Base-by-base conservation (phyloP, 2,329 filamentous ascomycete genomes). In the Ramularia endophylla region DNA sequence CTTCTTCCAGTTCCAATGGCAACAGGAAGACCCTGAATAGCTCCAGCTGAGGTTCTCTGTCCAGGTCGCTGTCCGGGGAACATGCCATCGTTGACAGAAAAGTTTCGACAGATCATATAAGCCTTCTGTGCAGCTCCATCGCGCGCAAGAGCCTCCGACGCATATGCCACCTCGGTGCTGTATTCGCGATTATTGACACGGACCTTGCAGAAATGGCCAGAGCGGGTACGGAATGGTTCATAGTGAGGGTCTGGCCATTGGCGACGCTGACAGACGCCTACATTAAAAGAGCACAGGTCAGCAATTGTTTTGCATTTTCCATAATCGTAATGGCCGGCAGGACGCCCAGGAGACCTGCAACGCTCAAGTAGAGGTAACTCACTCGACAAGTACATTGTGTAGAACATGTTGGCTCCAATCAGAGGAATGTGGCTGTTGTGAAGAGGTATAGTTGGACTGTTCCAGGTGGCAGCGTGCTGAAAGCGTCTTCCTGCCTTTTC, bases 91-190 rank as follows among this genome's bases (percentile, higher is more conserved):
- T 95, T 95, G 65, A 94, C 86, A 41, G 87, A 94, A 69, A 95
- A 95, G 74, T 95, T 95, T 51, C 88, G 84, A 73, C 90, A 95
- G 54, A 95, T 92, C 80, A 95, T 90, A 68, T 95, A 97, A 43
- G 90, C 90, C 48, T 88, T 85, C 78, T 94, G 94, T 46, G 90
- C 90, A 18, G 90, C 90, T 58, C 90, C 92, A 65, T 97, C 89
- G 61, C 88, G 86, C 34, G 90, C 90, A 52, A 94, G 74, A 36
- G 78, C 72, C 62, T 90, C 85, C 48, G 83, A 85, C 62, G 85
- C 81, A 69, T 92, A 94, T 50, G 83, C 78, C 27, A 85, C 77
- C 64, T 95, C 88, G 31, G 89, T 95, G 64, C 89, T 87, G 70
- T 95, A 97, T 71, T 95, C 87, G 61, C 90, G 85, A 56, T 94